Base-by-base conservation (phyloP, 441 rosid genomes). In the Capsella rubella region DNA sequence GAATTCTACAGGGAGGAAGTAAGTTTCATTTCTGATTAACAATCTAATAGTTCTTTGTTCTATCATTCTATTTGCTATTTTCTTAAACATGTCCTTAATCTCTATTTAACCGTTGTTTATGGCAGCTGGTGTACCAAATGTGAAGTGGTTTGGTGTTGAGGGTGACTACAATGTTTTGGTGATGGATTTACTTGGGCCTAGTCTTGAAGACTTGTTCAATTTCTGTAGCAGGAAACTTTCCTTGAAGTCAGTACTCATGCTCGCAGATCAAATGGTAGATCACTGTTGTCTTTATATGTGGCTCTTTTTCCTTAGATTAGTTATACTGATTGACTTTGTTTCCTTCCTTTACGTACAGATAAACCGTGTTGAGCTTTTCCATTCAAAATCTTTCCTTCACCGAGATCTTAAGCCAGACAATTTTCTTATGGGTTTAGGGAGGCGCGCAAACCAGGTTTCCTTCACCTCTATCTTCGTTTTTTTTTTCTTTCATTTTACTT, bases 371-470 rank as follows among this genome's bases (percentile, higher is more conserved):
- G 99, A 96, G 79, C 89, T 61, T 79, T 87, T 90, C 75, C 98
- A 93, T 80, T 90, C 99, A 1, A 96, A 91, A 79, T 93, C 99
- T 60, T 93, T 91, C 80, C 91, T 93, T 28, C 98, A 96, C 82
- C 94, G 99, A 67, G 99, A 96, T 84, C 89, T 93, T 80, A 96
- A 96, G 80, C 98, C 99, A 7, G 99, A 96, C 78, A 96, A 96
- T 78, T 96, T 96, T 64, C 95, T 96, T 31, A 96, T 93, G 98
- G 99, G 99, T 21, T 82, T 96, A 75, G 99, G 97, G 75, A 85
- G 96, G 79, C 98, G 97, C n/a, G 98, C 98, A 16, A 96, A 90
- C 76, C 97, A 89, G 98, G 98, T 93, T 62, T 35, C 70, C 9
- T 49, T 55, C 50, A 60, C 74, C n/a, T 29, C 4, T 5, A 50